phyloP scores from a whole-genome alignment of 73 alveolate species.

The Paramecium octaurelia region DNA sequence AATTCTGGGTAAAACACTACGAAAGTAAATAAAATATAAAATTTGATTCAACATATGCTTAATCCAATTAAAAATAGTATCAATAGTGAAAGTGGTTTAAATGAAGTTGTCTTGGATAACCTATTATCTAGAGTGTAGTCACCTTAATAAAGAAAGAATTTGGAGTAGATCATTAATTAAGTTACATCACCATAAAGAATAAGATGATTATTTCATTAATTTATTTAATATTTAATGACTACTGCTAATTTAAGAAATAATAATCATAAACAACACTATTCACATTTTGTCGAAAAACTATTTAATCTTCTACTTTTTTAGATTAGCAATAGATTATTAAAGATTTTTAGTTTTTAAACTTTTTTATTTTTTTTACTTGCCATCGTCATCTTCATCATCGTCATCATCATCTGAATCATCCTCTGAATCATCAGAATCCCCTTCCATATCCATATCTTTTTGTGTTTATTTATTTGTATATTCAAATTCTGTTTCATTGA shows the following conservation, averaged over 20 bases:
- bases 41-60: neutral
- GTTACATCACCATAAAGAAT: neutral
- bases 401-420: constrained; percentile 49
- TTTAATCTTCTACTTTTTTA: constrained; percentile 64
- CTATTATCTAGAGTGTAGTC: neutral
- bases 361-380: constrained; percentile 58
- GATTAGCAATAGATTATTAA: constrained; percentile 50
- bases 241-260: neutral
- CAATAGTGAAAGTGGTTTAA: neutral
- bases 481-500: constrained; percentile 58
- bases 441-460: constrained; percentile 66
- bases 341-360: constrained; percentile 52
- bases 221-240: neutral
- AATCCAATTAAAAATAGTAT: neutral
- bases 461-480: neutral
- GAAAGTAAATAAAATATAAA: constrained; percentile 21
- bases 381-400: constrained; percentile 49
- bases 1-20: neutral
- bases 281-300: constrained; percentile 70
- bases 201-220: neutral
- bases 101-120: neutral
- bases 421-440: constrained; percentile 70
- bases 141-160: neutral
- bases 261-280: neutral
- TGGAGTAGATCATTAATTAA: neutral